Conservation (phyloP, 768 basidiomycete genomes). For the Trametes gibbosa region DNA sequence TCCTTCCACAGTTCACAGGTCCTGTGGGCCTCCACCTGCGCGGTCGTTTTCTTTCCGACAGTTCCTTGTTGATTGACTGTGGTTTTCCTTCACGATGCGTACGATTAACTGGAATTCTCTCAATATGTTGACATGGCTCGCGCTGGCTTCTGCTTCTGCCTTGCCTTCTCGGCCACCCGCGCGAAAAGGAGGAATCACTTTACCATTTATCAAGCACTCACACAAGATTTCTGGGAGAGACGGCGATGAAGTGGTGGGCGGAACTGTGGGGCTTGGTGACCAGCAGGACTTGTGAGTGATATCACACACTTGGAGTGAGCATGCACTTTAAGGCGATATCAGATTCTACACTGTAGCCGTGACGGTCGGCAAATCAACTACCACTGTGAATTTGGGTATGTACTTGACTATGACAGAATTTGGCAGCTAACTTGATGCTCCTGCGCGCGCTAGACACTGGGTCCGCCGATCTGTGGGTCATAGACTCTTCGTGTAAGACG, state of each 20-base stretch:
- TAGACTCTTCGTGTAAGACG: constrained; percentile 53
- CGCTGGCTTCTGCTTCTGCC: neutral
- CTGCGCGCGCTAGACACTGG: constrained; percentile 55
- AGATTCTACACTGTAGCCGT: constrained; percentile 50
- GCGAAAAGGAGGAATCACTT: neutral
- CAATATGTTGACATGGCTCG: neutral
- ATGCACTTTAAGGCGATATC: neutral
- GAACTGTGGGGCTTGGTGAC: neutral
- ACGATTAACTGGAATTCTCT: neutral
- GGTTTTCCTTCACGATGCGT: neutral
- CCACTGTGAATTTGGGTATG: constrained; percentile 63
- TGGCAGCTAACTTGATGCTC: too few species aligned
- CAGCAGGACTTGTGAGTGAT: neutral
- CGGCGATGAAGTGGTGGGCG: neutral
- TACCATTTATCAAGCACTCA: neutral
- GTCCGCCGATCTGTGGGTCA: constrained; percentile 76
- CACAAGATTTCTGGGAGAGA: neutral
- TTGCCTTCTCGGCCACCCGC: neutral
- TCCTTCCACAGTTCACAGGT: neutral
- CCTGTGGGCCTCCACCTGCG: too few species aligned
- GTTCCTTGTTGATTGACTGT: too few species aligned
- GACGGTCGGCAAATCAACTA: constrained; percentile 49
- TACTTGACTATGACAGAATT: neutral
- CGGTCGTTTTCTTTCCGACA: too few species aligned
- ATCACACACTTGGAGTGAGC: neutral